Evolutionary conservation across 1,139 yeast genomes (phyloP), one percentile per base, ranked within the genome.

Genomic region (Yamadazyma dendronema): DNA sequence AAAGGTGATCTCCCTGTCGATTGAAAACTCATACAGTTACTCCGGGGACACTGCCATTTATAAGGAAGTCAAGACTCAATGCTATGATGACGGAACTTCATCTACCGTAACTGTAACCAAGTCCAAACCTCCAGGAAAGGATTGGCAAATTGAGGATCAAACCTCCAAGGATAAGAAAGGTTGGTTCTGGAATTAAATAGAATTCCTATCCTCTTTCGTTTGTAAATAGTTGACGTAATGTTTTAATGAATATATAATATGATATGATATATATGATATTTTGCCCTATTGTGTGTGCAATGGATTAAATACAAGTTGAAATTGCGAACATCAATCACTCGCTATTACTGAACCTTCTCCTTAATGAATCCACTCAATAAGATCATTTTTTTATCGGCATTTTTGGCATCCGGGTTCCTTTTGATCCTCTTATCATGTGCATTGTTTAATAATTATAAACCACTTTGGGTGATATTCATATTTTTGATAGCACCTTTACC

Each of bases 401-500:
- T 84, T 30, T 65, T 84, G 31, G 90, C 94, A 1, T 64, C 83
- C 7, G 94, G 94, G 13, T 83, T 84, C 54, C 67, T 84, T n/a
- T 64, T 83, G 40, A 84, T 83, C 32, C 74, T 84, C 34, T 64
- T 84, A 38, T 77, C 86, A 47, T 83, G 92, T 59, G 90, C 92
- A 8, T 67, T 84, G 32, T 84, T 73, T 61, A 72, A 77, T 46
- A 84, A 82, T 54, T 84, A 84, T 74, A 73, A 73, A 43, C 89
- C 92, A 33, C 62, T 84, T 37, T 78, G 81, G 66, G 90, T 81
- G 40, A 77, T 81, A 23, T 66, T 69, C 23, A 72, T 84, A 38
- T 84, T 83, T 57, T 67, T 84, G 35, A 40, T 79, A 31, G 92
- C 92, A 2, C 90, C 94, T 17, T 59, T 84, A 37, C 92, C 90